Conservation (phyloP, 306 rosid genomes). For the Medicago truncatula region DNA sequence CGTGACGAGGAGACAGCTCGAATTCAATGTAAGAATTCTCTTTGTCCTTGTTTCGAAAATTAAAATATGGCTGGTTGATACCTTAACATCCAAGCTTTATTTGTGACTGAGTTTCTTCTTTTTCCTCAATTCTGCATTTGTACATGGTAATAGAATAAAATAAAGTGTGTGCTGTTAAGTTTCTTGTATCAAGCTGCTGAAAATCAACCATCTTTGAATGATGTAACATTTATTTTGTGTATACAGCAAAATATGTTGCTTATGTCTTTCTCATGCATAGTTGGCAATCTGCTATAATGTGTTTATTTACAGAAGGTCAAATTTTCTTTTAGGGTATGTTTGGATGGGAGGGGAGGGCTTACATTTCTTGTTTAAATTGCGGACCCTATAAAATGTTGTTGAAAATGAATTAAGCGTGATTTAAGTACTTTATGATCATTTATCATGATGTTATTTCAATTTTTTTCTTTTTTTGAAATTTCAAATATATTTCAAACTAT, state of each 20-base stretch:
- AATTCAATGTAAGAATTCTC: slow-evolving; percentile 69
- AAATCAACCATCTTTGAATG: slow-evolving; percentile 19
- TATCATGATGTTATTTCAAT: too few species aligned
- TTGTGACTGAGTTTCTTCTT: background rate
- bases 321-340: background rate
- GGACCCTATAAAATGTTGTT: too few species aligned
- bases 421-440: too few species aligned
- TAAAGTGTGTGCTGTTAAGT: background rate
- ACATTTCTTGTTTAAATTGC: too few species aligned
- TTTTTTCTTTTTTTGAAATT: too few species aligned
- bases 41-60: background rate
- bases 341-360: too few species aligned
- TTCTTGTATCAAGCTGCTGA: background rate
- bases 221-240: too few species aligned
- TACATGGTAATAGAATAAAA: background rate
- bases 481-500: too few species aligned
- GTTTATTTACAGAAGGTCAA: background rate
- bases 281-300: too few species aligned
- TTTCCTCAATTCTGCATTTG: background rate
- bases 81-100: background rate
- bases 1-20: slow-evolving; percentile 92
- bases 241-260: too few species aligned
- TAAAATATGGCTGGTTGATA: background rate
- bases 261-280: too few species aligned
- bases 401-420: too few species aligned